Evolutionary conservation across 2,329 filamentous ascomycete species (phyloP).

Genomic region (Apiospora malaysiana): DNA sequence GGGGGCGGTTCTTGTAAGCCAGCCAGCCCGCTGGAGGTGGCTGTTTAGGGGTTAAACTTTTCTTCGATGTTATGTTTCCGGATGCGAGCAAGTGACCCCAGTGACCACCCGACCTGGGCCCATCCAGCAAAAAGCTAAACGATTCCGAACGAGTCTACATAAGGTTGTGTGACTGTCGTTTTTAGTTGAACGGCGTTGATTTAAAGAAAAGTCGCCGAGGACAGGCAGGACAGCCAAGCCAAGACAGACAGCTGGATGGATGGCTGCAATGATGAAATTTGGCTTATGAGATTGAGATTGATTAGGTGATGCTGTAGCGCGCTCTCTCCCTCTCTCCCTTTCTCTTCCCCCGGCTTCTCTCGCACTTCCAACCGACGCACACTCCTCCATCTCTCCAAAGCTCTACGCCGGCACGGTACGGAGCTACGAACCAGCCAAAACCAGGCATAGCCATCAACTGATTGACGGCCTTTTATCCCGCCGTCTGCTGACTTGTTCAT

Average conservation of each 20-base stretch:
- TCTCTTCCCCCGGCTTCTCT: background rate
- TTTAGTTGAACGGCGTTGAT: constrained; percentile 11
- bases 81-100: background rate
- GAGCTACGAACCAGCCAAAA: background rate
- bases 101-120: background rate
- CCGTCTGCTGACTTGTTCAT: background rate
- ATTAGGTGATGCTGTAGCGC: background rate
- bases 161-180: background rate
- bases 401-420: background rate
- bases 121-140: background rate
- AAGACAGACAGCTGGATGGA: background rate
- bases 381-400: background rate
- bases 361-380: background rate
- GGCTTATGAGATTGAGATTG: background rate
- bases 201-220: constrained; percentile 2
- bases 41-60: too few species aligned
- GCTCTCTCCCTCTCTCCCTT: background rate
- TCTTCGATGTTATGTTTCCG: background rate
- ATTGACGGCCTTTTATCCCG: background rate
- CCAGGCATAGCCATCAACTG: background rate
- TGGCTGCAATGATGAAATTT: constrained; percentile 1
- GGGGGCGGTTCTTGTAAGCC: too few species aligned
- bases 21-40: too few species aligned
- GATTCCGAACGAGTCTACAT: background rate
- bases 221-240: background rate